Evolutionary conservation across 1,139 yeast species (phyloP), one percentile per base, ranked within the genome.

Genomic region (Taphrina deformans): DNA sequence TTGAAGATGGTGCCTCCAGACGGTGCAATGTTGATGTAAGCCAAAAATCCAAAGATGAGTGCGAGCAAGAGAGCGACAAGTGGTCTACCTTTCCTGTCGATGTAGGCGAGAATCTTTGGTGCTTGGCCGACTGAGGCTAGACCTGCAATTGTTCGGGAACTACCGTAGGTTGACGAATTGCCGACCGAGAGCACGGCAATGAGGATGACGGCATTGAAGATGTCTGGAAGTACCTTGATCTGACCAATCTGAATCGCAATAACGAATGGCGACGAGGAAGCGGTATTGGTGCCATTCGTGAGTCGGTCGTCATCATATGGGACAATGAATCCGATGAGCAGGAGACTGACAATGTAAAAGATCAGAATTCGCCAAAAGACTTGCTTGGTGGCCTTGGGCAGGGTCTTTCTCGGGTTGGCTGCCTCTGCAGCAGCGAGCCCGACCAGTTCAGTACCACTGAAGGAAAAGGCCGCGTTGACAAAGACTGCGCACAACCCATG

Each of bases 391-490:
- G 86, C 90, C 69, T 79, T 79, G 66, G 89, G 89, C 68, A 84
- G 80, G 53, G 86, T 79, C 75, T 78, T 79, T 74, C 85, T 80
- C 65, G 93, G 93, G 73, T 86, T 83, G 45, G 80, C 79, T 53
- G 93, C 85, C 76, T 88, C 95, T 40, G 85, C 85, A 29, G 85
- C 83, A 27, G 96, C 92, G 68, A 91, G 80, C 67, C 96, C 96
- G 69, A 87, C 87, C 72, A 88, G 80, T 78, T 89, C 96, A 66
- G 88, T 84, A 71, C 96, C 95, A 65, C 91, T 90, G 72, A 88
- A 89, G 1, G 96, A 86, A 77, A 90, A 91, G 1, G 97, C 96
- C 29, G 97, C 96, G 46, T 87, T 85, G 65, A 91, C 88, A 73
- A 92, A 87, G 62, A 87, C 87, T 35, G 89, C 79, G 74, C 92